Evolutionary conservation across 2,329 filamentous ascomycete genomes (phyloP), one percentile per base, ranked within the genome.

Genomic region (Thielaviopsis musarum): DNA sequence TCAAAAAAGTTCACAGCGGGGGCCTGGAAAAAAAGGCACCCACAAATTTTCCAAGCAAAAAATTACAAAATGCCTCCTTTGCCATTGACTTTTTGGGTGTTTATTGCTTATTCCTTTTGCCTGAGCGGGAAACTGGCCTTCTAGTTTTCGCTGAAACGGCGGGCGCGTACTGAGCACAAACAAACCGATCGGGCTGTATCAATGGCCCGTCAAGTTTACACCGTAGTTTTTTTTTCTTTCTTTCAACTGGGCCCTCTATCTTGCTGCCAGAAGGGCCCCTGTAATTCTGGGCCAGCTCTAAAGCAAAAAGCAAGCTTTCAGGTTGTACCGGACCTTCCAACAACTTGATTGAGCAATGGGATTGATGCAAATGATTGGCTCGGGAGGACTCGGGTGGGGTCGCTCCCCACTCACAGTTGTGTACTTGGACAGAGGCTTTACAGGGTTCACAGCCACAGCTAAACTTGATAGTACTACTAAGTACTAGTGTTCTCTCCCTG

Each of bases 21-120:
- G 30, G 56, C 60, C 52, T 56, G 60, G 56, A 54, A 52, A 55
- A 56, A 58, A 54, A 54, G 57, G 57, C 57, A 58, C 51, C 57
- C 28, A 57, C 28, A 41, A 49, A 56, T 60, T 52, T 41, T 52
- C 22, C 13, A 26, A 22, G 13, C 22, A 13, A 45, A 5, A 45
- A 15, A n/a, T n/a, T n/a, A 17, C 24, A 45, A 45, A 45, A n/a
- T 45, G 38, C 38, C 38, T 45, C 38, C 17, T 34, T 34, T 34
- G 30, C 30, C 30, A 10, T 34, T 34, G 5, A 26, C 24, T 34
- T 2, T 34, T 34, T 12, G 10, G 30, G 4, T 34, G 30, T 34
- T 34, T 34, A 34, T 2, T 34, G 7, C 30, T 34, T 10, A 26
- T 26, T 34, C 30, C 6, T 34, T 34, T 5, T 34, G 7, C 10